Base-by-base conservation (phyloP, 1,284 basidiomycete genomes). In the Malassezia nana region DNA sequence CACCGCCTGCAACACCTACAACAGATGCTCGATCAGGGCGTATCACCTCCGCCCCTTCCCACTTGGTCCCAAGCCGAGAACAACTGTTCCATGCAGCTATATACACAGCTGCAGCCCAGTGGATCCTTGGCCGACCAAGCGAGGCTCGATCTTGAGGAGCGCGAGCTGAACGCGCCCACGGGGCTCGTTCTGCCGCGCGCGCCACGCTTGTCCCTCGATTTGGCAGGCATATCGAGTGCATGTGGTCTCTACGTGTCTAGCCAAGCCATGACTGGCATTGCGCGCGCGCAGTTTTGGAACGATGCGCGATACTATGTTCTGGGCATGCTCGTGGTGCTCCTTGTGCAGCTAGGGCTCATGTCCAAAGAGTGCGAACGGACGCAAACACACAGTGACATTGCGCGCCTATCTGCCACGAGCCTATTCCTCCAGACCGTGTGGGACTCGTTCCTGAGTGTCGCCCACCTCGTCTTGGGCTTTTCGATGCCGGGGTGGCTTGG, bases 21-120 rank as follows among this genome's bases (percentile, higher is more conserved):
- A 5, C 20, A 24, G 6, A 20, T 49, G 39, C 39, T 49, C 10
- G 41, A 16, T 9, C 16, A 25, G 13, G n/a, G 18, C 41, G 32
- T n/a, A 4, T 31, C 46, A 6, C 18, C 16, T 6, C 20, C 46
- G n/a, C 9, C 28, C 3, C 15, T 26, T 12, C 13, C 35, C 6
- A 47, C 15, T 3, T 20, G 16, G 1, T 25, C 29, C 3, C 32
- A 29, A 2, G 28, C 15, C 10, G 20, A 16, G 8, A 45, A 16
- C 6, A 55, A 55, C 44, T 56, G 54, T 42, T 24, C 54, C 13
- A 18, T 56, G 42, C 54, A 56, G 12, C 22, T 56, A 13, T 56
- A 56, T 25, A 49, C 28, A 1, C 48, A 56, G 40, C 33, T 51
- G 12, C 6, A 20, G 16, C 49, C 54, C 6, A 20, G 15, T 0